Percentiles rank a stretch among this genome's conserved stretches.
Evolutionary conservation across 306 rosid species (phyloP).

Genomic region (Vigna reflexopilosa): DNA sequence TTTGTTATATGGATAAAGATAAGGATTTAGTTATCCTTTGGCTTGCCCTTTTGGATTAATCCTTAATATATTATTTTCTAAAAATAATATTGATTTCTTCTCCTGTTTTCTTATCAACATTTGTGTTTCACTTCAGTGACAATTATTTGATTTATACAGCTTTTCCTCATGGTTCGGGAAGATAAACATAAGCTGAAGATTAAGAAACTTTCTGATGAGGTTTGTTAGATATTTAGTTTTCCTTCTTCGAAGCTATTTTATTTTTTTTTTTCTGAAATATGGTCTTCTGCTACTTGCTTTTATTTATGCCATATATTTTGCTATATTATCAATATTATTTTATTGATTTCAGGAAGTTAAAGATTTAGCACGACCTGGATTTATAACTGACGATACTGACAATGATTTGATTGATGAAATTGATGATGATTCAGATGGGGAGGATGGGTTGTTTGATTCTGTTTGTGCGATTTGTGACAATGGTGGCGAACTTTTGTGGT

Average conservation of each 20-base stretch:
- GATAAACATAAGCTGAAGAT: conserved; percentile 54
- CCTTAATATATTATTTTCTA: conserved; percentile 1
- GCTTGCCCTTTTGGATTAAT: conserved; percentile 7
- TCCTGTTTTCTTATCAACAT: conserved; percentile 6
- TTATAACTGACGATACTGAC: conserved; percentile 72
- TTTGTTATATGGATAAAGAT: conserved; percentile 13
- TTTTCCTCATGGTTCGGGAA: conserved; percentile 60
- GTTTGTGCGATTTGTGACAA: conserved; percentile 93
- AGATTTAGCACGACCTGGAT: conserved; percentile 61
- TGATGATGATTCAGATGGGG: conserved; percentile 65
- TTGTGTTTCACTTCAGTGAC: conserved; percentile 25
- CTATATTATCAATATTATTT: conserved; percentile 26
- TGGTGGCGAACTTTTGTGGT: conserved; percentile 84
- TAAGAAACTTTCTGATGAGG: conserved; percentile 66
- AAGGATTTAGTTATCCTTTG: conserved; percentile 29
- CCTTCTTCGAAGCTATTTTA: conserved; percentile 7
- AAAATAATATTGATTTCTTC: background rate
- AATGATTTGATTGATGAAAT: conserved; percentile 55
- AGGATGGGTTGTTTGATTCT: conserved; percentile 74
- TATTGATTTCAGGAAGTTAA: conserved; percentile 63
- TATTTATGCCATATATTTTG: conserved; percentile 27
- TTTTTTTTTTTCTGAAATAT: conserved; percentile 2
- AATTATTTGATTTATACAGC: conserved; percentile 61
- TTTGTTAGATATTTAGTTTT: conserved; percentile 44
- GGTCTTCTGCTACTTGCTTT: conserved; percentile 7